Percentiles rank a stretch among this genome's conserved stretches.
These are phyloP conservation scores for Kondoa subrosea DNA, from an alignment of 768 basidiomycete genomes.

Conservation along the genomic window DNA sequence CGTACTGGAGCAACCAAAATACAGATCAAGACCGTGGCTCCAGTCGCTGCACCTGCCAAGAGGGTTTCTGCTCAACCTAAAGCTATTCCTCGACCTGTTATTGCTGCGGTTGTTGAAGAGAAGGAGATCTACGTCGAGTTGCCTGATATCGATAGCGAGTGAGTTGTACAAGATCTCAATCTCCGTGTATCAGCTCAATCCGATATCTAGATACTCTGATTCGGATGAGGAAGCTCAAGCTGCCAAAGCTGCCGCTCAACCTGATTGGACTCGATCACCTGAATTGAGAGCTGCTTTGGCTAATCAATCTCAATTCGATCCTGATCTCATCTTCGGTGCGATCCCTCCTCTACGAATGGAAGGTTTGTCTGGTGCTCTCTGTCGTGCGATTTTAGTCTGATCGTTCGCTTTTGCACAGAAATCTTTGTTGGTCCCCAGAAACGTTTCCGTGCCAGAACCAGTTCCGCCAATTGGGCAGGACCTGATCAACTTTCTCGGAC, in stretches of 20 bases:
- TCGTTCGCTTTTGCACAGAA: slow-evolving; percentile 34
- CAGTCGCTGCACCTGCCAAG: not conserved
- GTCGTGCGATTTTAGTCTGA: not conserved
- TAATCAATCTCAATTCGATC: slow-evolving; percentile 59
- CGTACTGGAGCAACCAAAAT: not conserved
- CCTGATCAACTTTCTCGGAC: slow-evolving; percentile 65
- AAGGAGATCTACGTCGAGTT: slow-evolving; percentile 43
- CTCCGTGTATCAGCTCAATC: not conserved
- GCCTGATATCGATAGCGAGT: slow-evolving; percentile 89
- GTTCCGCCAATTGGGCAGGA: slow-evolving; percentile 88
- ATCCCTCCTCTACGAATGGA: slow-evolving; percentile 78
- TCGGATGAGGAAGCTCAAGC: slow-evolving; percentile 75
- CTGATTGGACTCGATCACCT: slow-evolving; percentile 82
- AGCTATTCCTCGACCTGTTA: not conserved
- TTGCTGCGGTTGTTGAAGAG: not conserved
- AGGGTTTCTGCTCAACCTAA: not conserved
- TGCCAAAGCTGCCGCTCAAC: slow-evolving; percentile 47
- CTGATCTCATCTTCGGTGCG: slow-evolving; percentile 68
- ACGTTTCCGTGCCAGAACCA: slow-evolving; percentile 77
- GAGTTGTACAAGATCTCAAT: slow-evolving; percentile 17
- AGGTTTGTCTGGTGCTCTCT: slow-evolving; percentile 13
- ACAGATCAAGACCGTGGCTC: slow-evolving; percentile 21
- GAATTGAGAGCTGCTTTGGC: slow-evolving; percentile 60
- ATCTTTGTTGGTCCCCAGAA: slow-evolving; percentile 57
- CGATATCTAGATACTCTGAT: slow-evolving; percentile 51